Evolutionary conservation across 2,329 filamentous ascomycete genomes (phyloP).

Genomic region (Ascosphaera apis): DNA sequence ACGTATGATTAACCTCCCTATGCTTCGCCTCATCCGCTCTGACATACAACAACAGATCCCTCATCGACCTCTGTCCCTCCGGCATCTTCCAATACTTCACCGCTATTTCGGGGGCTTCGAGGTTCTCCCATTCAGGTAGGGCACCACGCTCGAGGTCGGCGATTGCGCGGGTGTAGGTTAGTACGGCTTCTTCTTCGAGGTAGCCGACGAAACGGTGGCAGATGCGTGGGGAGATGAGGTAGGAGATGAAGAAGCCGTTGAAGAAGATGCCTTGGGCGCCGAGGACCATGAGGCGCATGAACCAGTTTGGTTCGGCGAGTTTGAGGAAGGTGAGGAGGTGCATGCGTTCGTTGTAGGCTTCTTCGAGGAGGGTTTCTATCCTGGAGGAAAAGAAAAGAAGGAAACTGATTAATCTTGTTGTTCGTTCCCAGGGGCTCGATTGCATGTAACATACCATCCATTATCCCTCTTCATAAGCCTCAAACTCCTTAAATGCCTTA

Average conservation of each 20-base stretch:
- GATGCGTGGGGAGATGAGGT: constrained; percentile 65
- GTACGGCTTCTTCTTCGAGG: constrained; percentile 86
- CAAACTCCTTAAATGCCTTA: constrained; percentile 55
- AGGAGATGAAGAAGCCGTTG: constrained; percentile 76
- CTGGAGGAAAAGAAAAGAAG: constrained; percentile 14
- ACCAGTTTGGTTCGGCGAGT: constrained; percentile 62
- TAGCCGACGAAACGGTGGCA: constrained; percentile 94
- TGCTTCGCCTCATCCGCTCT: constrained; percentile 77
- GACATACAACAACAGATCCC: constrained; percentile 68
- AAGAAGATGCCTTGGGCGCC: constrained; percentile 91
- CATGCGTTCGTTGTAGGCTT: constrained; percentile 87
- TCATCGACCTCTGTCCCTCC: constrained; percentile 59
- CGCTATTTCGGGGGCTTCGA: constrained; percentile 69
- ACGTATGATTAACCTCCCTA: constrained; percentile 84
- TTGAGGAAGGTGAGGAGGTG: constrained; percentile 83
- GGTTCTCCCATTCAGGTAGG: constrained; percentile 57
- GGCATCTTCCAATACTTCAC: constrained; percentile 89
- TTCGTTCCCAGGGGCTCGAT: not conserved
- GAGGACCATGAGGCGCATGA: constrained; percentile 82
- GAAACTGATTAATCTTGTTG: constrained; percentile 1
- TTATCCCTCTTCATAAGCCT: constrained; percentile 27
- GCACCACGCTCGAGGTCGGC: constrained; percentile 67
- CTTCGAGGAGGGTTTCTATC: constrained; percentile 81
- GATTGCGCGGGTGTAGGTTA: constrained; percentile 82
- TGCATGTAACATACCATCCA: constrained; percentile 37